These are phyloP conservation scores for Debaryomyces singareniensis DNA, from an alignment of 1,139 yeast species.

Conservation along the genomic window DNA sequence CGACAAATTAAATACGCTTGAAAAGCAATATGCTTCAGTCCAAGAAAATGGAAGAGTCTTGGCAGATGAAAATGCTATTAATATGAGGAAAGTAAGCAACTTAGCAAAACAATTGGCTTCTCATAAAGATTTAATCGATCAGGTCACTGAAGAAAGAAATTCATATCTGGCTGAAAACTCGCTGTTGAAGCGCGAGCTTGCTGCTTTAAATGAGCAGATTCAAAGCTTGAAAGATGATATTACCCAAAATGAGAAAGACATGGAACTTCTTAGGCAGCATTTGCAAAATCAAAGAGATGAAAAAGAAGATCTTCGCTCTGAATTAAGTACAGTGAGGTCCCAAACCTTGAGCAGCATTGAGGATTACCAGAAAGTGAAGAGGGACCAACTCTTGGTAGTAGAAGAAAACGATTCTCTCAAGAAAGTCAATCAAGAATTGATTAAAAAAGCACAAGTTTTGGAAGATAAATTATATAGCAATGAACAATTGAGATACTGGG, in stretches of 20 bases:
- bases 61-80: constrained; percentile 36
- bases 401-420: constrained; percentile 40
- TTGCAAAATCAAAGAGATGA: constrained; percentile 29
- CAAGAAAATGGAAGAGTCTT: constrained; percentile 42
- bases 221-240: constrained; percentile 36
- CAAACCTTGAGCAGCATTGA: constrained; percentile 25
- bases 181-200: constrained; percentile 39
- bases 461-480: constrained; percentile 40
- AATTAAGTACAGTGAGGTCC: constrained; percentile 29
- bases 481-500: constrained; percentile 43
- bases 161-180: constrained; percentile 42
- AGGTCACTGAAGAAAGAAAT: constrained; percentile 45
- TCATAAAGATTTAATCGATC: constrained; percentile 47
- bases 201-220: constrained; percentile 36
- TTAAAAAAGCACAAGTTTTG: constrained; percentile 23
- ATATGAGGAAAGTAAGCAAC: constrained; percentile 41
- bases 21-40: constrained; percentile 35
- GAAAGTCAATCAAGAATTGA: constrained; percentile 31
- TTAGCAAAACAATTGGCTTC: constrained; percentile 46
- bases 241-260: constrained; percentile 22
- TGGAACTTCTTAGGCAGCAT: constrained; percentile 27
- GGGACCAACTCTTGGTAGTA: constrained; percentile 30
- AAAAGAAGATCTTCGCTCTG: constrained; percentile 26
- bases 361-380: constrained; percentile 33
- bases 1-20: constrained; percentile 47